phyloP scores from a whole-genome alignment of 2,329 filamentous ascomycete species.

The Paecilomyces fulvus region DNA sequence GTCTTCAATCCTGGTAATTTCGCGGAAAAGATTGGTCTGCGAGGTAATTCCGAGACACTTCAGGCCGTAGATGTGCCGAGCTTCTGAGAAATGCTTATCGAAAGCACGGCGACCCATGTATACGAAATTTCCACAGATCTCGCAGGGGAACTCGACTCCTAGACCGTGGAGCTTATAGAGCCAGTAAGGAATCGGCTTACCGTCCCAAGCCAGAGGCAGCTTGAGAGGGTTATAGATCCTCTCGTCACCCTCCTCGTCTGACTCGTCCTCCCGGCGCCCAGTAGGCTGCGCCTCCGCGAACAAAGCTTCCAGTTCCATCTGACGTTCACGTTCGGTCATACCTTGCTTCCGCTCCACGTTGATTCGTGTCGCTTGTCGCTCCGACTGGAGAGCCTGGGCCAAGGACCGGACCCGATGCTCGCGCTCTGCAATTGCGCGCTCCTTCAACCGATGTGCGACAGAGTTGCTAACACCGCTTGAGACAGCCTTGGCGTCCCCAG shows the following conservation, averaged over 20 bases:
- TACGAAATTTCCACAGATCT: conserved; percentile 97
- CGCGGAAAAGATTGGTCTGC: conserved; percentile 81
- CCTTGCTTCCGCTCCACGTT: conserved; percentile 95
- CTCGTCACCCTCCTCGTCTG: conserved; percentile 71
- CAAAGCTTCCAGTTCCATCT: conserved; percentile 84
- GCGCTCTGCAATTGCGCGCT: conserved; percentile 80
- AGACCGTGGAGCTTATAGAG: conserved; percentile 93
- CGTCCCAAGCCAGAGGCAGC: conserved; percentile 91
- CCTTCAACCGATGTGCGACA: conserved; percentile 57
- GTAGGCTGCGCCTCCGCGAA: conserved; percentile 52
- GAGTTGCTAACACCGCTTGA: conserved; percentile 12
- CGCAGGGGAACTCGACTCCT: conserved; percentile 89
- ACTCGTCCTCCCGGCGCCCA: conserved; percentile 46
- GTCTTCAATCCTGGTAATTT: conserved; percentile 88
- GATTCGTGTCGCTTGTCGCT: conserved; percentile 79
- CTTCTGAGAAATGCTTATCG: conserved; percentile 97
- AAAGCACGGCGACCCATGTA: conserved; percentile 96
- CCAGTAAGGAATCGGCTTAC: conserved; percentile 98
- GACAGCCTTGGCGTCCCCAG: conserved; percentile 21
- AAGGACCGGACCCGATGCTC: conserved; percentile 77
- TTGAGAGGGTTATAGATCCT: conserved; percentile 96
- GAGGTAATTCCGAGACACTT: conserved; percentile 84
- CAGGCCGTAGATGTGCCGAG: conserved; percentile 83
- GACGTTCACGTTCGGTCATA: conserved; percentile 93
- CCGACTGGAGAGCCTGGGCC: conserved; percentile 71